phyloP scores from a whole-genome alignment of 129 eudicot genomes.

The Flaveria ramosissima region DNA sequence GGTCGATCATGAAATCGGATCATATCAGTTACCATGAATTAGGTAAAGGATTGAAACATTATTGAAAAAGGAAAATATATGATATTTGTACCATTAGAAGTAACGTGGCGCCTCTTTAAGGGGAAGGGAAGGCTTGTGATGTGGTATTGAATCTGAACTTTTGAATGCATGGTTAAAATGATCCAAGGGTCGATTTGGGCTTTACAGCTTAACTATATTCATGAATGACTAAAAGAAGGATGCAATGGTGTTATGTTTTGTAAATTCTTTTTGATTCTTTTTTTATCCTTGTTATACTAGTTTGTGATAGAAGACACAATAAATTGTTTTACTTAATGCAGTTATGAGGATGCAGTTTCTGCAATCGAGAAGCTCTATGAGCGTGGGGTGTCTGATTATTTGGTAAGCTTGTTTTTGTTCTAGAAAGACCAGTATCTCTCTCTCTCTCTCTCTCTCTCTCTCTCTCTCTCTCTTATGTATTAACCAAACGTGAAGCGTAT shows the following conservation, averaged over 20 bases:
- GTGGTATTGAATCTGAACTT: background rate
- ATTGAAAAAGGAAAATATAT: background rate
- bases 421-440: background rate
- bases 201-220: background rate
- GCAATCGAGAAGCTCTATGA: constrained; percentile 83
- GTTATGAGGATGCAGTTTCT: constrained; percentile 51
- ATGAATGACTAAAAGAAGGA: constrained; percentile 17
- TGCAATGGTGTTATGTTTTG: background rate
- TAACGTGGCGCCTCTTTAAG: background rate
- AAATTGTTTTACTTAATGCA: constrained; percentile 40
- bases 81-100: background rate
- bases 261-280: constrained; percentile 1
- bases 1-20: too few species aligned
- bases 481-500: background rate
- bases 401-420: constrained; percentile 44
- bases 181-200: background rate
- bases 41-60: background rate
- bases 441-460: background rate
- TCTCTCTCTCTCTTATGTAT: background rate
- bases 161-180: constrained; percentile 4
- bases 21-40: background rate
- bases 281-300: background rate
- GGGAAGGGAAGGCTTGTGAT: constrained; percentile 19
- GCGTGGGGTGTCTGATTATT: constrained; percentile 77
- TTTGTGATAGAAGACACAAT: constrained; percentile 2